Evolutionary conservation across 257 asterid genomes (phyloP).

Genomic region (Verbena officinalis): DNA sequence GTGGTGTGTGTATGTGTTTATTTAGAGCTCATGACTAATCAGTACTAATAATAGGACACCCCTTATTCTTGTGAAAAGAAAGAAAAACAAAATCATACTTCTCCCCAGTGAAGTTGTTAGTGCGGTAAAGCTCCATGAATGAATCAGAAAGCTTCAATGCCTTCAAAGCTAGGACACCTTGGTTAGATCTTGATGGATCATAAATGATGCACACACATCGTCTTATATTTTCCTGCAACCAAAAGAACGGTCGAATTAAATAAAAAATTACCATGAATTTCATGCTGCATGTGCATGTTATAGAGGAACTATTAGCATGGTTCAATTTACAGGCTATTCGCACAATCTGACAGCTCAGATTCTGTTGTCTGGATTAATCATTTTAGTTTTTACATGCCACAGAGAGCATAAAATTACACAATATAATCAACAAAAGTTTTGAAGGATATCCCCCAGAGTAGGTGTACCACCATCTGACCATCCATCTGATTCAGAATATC

Average conservation of each 20-base stretch:
- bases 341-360: background rate
- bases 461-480: background rate
- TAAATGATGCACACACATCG: conserved; percentile 95
- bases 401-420: background rate
- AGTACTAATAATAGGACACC: background rate
- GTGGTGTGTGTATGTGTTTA: background rate
- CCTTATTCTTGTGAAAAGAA: background rate
- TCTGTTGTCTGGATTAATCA: background rate
- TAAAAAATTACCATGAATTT: background rate
- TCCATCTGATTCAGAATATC: background rate
- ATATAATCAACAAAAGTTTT: background rate
- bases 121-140: conserved; percentile 94
- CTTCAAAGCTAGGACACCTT: conserved; percentile 94
- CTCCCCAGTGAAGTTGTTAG: conserved; percentile 87
- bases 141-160: conserved; percentile 97
- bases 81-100: conserved; percentile 53
- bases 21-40: conserved; percentile 1
- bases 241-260: conserved; percentile 22
- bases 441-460: background rate
- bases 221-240: conserved; percentile 84
- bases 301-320: background rate
- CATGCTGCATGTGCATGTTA: background rate
- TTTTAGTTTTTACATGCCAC: no score
- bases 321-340: background rate
- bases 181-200: conserved; percentile 97